Evolutionary conservation across 352 stramenopile species (phyloP).

Genomic region (Globisporangium spiculum): DNA sequence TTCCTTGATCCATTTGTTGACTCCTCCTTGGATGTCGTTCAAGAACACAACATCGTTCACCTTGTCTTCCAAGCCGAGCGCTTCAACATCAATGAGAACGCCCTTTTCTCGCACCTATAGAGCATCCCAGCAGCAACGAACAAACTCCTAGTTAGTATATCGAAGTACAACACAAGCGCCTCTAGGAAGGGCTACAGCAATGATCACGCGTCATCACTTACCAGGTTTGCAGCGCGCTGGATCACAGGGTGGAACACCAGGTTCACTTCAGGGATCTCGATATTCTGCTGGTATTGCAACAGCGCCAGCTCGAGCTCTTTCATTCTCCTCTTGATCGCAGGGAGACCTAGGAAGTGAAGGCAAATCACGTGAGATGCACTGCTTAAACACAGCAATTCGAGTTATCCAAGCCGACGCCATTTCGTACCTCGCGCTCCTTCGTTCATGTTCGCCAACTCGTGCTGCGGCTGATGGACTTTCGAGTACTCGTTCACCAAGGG

Average conservation of each 20-base stretch:
- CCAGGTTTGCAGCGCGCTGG: constrained; percentile 66
- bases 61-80: constrained; percentile 76
- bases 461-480: constrained; percentile 76
- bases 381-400: not conserved
- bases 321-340: constrained; percentile 88
- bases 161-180: not conserved
- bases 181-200: not conserved
- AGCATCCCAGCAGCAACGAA: not conserved
- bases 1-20: constrained; percentile 95
- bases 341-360: constrained; percentile 45
- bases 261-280: constrained; percentile 93
- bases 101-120: constrained; percentile 66
- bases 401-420: not conserved
- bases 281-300: constrained; percentile 93
- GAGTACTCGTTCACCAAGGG: constrained; percentile 86
- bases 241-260: constrained; percentile 89
- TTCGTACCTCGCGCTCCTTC: constrained; percentile 53
- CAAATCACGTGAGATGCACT: not conserved
- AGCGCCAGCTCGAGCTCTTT: constrained; percentile 94
- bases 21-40: constrained; percentile 84
- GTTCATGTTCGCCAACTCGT: constrained; percentile 54
- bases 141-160: not conserved
- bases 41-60: constrained; percentile 82
- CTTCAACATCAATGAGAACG: constrained; percentile 76
- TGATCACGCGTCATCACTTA: constrained; percentile 19